A percentile compares a stretch with the other conserved stretches of the same genome.
phyloP scores from a whole-genome alignment of 495 filamentous ascomycete genomes.

The Hypoxylon subgilvum region DNA sequence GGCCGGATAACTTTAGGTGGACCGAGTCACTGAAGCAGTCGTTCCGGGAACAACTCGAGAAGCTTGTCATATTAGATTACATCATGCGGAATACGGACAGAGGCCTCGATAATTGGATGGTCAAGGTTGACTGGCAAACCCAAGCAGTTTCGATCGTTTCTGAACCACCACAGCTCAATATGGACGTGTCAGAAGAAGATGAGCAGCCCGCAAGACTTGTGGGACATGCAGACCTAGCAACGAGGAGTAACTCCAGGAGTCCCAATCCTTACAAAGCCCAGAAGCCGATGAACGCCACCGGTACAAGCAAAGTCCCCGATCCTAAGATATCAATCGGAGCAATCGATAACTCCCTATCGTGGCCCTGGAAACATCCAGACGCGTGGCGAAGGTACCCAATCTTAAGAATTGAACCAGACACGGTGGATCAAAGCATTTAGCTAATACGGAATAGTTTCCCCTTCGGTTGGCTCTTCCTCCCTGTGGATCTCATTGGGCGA shows the following conservation, averaged over 20 bases:
- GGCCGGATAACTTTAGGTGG: slow-evolving; percentile 74
- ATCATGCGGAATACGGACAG: slow-evolving; percentile 99
- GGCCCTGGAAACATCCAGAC: slow-evolving; percentile 99
- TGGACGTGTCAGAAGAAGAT: slow-evolving; percentile 52
- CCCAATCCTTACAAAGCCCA: slow-evolving; percentile 74
- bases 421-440: neutral
- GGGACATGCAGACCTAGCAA: slow-evolving; percentile 62
- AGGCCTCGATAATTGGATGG: slow-evolving; percentile 99
- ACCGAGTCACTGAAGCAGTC: slow-evolving; percentile 86
- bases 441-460: slow-evolving; percentile 70
- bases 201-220: slow-evolving; percentile 63
- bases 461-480: slow-evolving; percentile 97
- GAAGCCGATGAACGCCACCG: slow-evolving; percentile 81
- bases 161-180: slow-evolving; percentile 75
- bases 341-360: slow-evolving; percentile 97
- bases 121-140: slow-evolving; percentile 85
- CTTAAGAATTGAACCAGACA: neutral
- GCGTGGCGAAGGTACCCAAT: slow-evolving; percentile 66
- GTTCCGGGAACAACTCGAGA: slow-evolving; percentile 94
- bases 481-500: slow-evolving; percentile 92
- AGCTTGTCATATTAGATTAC: slow-evolving; percentile 96
- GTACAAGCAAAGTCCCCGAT: slow-evolving; percentile 56
- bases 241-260: slow-evolving; percentile 50
- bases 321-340: slow-evolving; percentile 81
- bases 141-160: slow-evolving; percentile 84